These are phyloP conservation scores for Picochlorum sp. DNA, from an alignment of 139 green algal genomes.

Conservation along the genomic window DNA sequence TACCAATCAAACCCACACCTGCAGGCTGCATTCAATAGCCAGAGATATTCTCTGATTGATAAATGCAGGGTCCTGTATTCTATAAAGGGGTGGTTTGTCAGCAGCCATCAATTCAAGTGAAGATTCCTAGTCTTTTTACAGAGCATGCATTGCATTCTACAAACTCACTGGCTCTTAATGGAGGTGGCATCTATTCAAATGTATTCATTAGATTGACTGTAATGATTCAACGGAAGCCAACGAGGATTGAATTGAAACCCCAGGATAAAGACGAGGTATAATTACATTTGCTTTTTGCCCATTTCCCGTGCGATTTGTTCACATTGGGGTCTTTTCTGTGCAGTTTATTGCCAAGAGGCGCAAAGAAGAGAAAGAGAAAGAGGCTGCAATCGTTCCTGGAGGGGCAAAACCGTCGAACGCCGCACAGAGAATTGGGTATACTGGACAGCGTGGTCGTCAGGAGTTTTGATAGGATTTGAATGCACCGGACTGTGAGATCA, in stretches of 20 bases:
- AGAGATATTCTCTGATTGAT: too few relatives aligned
- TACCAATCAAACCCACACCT: too few relatives aligned
- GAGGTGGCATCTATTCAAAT: too few relatives aligned
- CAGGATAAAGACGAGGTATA: slow-evolving; percentile 77
- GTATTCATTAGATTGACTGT: neutral
- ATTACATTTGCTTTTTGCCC: too few relatives aligned
- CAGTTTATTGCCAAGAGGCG: neutral
- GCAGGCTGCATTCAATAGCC: too few relatives aligned
- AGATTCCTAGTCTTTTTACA: too few relatives aligned
- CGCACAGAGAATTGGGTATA: neutral
- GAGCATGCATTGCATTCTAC: too few relatives aligned
- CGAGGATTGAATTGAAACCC: slow-evolving; percentile 71
- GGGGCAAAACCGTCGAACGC: neutral
- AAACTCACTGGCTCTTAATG: too few relatives aligned
- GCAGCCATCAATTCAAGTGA: too few relatives aligned
- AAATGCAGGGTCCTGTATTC: too few relatives aligned
- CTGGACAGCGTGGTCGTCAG: neutral
- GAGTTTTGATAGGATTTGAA: neutral
- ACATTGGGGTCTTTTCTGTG: neutral
- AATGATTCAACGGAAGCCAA: slow-evolving; percentile 77
- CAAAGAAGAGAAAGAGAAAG: neutral
- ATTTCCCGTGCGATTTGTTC: neutral
- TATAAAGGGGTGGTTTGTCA: too few relatives aligned
- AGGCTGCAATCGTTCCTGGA: neutral
- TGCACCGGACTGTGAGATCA: neutral